Conservation (phyloP, 2,329 filamentous ascomycete genomes). For the Epichloe sibirici region DNA sequence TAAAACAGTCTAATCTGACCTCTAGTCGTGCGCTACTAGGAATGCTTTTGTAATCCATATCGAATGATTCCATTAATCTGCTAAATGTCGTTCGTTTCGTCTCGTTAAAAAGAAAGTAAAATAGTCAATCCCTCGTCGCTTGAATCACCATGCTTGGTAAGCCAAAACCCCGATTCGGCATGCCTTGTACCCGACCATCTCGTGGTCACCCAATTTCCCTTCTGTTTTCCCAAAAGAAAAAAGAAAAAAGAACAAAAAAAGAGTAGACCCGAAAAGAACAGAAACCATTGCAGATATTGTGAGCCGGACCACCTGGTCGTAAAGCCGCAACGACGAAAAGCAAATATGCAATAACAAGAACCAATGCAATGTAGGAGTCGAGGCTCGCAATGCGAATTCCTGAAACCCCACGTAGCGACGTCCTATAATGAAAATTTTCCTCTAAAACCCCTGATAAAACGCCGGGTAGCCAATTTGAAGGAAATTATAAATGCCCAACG, state of each 20-base stretch:
- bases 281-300: not conserved
- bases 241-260: not conserved
- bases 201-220: not conserved
- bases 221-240: not conserved
- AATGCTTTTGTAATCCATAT: not conserved
- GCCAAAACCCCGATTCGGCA: not conserved
- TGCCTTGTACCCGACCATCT: not conserved
- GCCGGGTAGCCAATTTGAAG: not conserved
- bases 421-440: not conserved
- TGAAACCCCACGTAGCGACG: not conserved
- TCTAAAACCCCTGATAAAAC: not conserved
- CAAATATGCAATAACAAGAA: not conserved
- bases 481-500: no score
- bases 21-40: not conserved
- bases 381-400: not conserved
- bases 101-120: not conserved
- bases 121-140: not conserved
- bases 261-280: not conserved
- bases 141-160: not conserved
- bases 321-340: constrained; percentile 8
- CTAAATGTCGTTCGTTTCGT: not conserved
- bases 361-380: not conserved
- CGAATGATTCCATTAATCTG: not conserved
- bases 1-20: not conserved
- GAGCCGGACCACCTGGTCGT: constrained; percentile 11